Base-by-base conservation (phyloP, 108 stramenopile genomes). In the Schizochytrium sp. region DNA sequence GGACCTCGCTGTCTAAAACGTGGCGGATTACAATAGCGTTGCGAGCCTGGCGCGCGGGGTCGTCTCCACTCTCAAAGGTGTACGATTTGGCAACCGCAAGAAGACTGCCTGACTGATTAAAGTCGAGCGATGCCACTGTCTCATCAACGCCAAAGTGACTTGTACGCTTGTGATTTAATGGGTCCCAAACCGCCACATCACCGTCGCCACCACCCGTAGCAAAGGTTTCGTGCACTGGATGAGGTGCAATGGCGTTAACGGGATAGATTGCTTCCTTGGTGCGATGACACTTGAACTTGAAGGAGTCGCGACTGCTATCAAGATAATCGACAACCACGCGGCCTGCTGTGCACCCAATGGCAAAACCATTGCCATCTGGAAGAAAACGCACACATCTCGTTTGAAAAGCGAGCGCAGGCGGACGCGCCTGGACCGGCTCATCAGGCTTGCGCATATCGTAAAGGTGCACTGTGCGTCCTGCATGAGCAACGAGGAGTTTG, bases 271-370 rank as follows among this genome's bases (percentile, higher is more conserved):
- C 93, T 90, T 98, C 97, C 45, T 45, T 44, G 6, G 89, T 90
- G 5, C 98, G 96, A 94, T 99, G 98, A 90, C 98, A 99, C 91
- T 97, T 97, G 94, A 99, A 99, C 57, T 97, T 97, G 94, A 98
- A 99, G 76, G 94, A 94, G 44, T 97, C 63, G 18, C 72, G 47
- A 14, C 89, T 87, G 14, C 58, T 72, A 43, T 89, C 92, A 58
- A 98, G 90, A 89, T 98, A 98, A 87, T 98, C 97, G 47, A 99
- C 96, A 34, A 96, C 97, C 41, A 98, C 98, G 44, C 99, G 93
- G 44, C 99, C 99, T 90, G 98, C 99, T 88, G 98, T 97, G 72
- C 95, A 95, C 23, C 98, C 98, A 58, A 98, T 93, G 5, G 97
- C 98, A 92, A 97, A 98, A 3, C 97, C 98, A 6, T 95, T 93